Evolutionary conservation across 345 rosid genomes (phyloP), one percentile per base, ranked within the genome.

Genomic region (Lumnitzera racemosa): DNA sequence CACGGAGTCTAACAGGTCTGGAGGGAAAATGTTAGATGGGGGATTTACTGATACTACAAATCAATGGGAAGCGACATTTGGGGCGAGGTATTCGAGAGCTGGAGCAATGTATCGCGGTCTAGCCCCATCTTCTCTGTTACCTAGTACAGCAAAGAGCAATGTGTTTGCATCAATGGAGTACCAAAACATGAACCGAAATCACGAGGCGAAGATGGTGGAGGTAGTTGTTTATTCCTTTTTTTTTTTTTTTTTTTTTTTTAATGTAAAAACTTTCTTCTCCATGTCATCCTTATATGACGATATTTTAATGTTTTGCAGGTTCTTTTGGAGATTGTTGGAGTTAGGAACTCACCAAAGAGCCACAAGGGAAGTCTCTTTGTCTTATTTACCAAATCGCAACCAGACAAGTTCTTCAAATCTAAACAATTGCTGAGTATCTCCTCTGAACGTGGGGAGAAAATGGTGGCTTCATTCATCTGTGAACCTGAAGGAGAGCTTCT

Each of bases 401-500:
- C 84, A 13, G 99, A 87, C 78, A 51, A 59, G 20, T 71, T 83
- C 68, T 84, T 81, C 65, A 75, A 81, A 67, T 73, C 73, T 53
- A 89, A 89, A 71, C 77, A 67, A 56, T 82, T 62, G 58, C 74
- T 82, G 61, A 78, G 78, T 3, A 65, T 92, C 55, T 66, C 71
- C 12, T 88, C 96, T 2, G 80, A 81, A 73, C 70, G 88, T 12
- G 73, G 80, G 46, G 71, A 72, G 71, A 90, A 88, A 77, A 83
- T 81, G 67, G 82, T 84, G 62, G 85, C 88, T 66, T 72, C 80
- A 3, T 86, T 94, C 70, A 84, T 72, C 23, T 88, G 99, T 79
- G 92, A 94, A 49, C 84, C 92, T 5, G 72, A 61, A 24, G 97
- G 97, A 57, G 83, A 94, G 65, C 76, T 95, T 58, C 72, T 76